Conservation (phyloP, 768 basidiomycete genomes). For the Trametes coccinea region DNA sequence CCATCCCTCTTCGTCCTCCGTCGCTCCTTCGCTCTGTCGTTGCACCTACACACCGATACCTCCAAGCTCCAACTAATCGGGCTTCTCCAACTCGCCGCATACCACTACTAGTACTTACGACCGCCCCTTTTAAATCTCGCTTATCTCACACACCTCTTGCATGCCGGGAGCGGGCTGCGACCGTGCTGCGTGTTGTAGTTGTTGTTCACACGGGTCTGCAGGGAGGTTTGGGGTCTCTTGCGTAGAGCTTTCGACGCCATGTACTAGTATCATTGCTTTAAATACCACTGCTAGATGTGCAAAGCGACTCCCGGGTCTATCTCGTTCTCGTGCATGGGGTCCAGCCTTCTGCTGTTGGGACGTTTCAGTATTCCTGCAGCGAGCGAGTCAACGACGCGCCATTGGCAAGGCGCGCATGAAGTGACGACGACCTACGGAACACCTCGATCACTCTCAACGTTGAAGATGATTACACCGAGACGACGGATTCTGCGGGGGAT, state of each 20-base stretch:
- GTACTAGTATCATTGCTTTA: constrained; percentile 8
- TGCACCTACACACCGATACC: neutral
- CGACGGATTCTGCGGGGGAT: no score
- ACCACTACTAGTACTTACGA: neutral
- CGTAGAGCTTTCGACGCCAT: neutral
- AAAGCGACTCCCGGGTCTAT: neutral
- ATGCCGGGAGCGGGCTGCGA: no score
- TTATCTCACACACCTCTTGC: neutral
- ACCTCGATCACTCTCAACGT: no score
- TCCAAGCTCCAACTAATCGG: no score
- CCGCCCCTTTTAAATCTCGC: neutral
- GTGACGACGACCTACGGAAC: no score
- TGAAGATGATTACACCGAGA: neutral
- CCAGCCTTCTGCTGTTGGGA: no score
- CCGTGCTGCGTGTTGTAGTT: neutral
- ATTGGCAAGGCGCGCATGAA: no score
- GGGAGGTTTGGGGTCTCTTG: neutral
- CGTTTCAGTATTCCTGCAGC: no score
- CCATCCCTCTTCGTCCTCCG: neutral
- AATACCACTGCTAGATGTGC: constrained; percentile 9
- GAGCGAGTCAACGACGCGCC: no score
- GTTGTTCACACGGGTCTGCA: neutral
- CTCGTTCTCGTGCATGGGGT: neutral
- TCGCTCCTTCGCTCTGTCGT: neutral
- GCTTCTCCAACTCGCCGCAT: neutral